Conservation (phyloP, 805 yeast genomes). For the Pichia nakasei region DNA sequence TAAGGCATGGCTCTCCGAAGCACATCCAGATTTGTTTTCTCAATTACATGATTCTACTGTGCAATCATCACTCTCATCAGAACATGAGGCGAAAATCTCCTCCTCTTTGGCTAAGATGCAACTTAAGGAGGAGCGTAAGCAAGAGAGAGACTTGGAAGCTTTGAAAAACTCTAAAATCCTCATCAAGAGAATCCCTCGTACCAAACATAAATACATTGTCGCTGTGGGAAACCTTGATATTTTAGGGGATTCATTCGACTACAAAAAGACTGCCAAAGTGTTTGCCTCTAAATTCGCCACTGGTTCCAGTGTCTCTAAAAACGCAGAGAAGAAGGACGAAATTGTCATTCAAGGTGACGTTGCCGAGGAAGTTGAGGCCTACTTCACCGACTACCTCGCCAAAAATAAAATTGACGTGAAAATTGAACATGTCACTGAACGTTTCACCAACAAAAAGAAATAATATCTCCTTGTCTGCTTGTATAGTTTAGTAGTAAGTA, state of each 20-base stretch:
- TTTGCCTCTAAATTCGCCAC: slow-evolving; percentile 94
- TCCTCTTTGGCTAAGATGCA: slow-evolving; percentile 79
- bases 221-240: slow-evolving; percentile 85
- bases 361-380: slow-evolving; percentile 79
- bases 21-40: slow-evolving; percentile 47
- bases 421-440: slow-evolving; percentile 82
- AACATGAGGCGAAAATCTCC: slow-evolving; percentile 74
- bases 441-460: slow-evolving; percentile 56
- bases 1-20: slow-evolving; percentile 67
- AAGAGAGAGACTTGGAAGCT: slow-evolving; percentile 74
- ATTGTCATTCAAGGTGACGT: slow-evolving; percentile 92
- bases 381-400: slow-evolving; percentile 57
- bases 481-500: not conserved
- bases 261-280: slow-evolving; percentile 84
- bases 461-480: not conserved
- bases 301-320: slow-evolving; percentile 87
- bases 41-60: slow-evolving; percentile 50
- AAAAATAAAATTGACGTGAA: slow-evolving; percentile 83
- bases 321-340: slow-evolving; percentile 87
- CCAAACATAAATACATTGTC: slow-evolving; percentile 79
- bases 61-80: slow-evolving; percentile 55
- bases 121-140: slow-evolving; percentile 75
- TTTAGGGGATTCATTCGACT: slow-evolving; percentile 41
- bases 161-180: slow-evolving; percentile 71
- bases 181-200: slow-evolving; percentile 82